Base-by-base conservation (phyloP, 768 basidiomycete species). In the Leccinum variicolor region DNA sequence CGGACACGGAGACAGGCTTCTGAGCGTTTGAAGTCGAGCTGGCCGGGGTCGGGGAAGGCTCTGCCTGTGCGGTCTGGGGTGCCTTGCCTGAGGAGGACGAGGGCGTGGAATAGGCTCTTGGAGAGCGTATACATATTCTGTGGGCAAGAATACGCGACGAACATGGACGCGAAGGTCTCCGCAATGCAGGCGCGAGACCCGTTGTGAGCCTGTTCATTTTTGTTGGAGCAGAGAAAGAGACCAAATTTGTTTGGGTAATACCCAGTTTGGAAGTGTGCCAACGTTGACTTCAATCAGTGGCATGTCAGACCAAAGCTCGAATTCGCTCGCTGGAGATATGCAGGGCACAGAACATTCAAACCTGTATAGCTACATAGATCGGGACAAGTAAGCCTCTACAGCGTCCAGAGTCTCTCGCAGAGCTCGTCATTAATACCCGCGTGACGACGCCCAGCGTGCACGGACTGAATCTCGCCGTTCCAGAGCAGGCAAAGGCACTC, bases 401-500 rank as follows among this genome's bases (percentile, higher is more conserved):
- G 15, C 6, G 28, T 53, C 50, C 28, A 21, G 23, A 51, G 19
- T 39, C 34, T 17, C 36, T 26, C 29, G 41, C 19, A 33, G 59
- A 45, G 7, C 17, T 43, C 33, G 50, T 50, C 33, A 54, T 51
- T 54, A 34, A 49, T 50, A 31, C 51, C 45, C 28, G 6, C 57
- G 41, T 25, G 19, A 47, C 54, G 36, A 46, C 17, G 46, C 56
- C 15, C 53, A 92, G 89, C 67, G 88, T 93, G 52, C 79, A 93
- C 67, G 92, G 92, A 41, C 74, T 93, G 65, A 92, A 92, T 67
- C 74, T 93, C 54, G 80, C 81, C 6, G 79, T 90, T n/a, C 91
- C 91, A 25, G 92, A 93, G 69, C 81, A 87, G 63, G 92, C 91
- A 1, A 85, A 83, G 61, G 81, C 75, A 14, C 71, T 92, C 36